Evolutionary conservation across 2,329 filamentous ascomycete species (phyloP).

Genomic region (Meredithiella fracta): DNA sequence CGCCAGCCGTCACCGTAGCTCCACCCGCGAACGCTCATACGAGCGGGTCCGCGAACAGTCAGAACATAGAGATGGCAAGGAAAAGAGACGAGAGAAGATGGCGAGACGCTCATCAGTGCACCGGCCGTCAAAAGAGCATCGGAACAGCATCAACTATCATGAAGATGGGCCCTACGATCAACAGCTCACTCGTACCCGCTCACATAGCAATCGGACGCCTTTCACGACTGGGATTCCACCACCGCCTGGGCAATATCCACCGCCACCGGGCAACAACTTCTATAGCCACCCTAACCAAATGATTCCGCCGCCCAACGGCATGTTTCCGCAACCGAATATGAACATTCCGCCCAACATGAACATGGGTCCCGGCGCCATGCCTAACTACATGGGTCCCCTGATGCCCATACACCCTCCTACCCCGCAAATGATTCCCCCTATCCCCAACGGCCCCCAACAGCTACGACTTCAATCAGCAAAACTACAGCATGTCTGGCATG

Average conservation of each 20-base stretch:
- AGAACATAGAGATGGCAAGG: neutral
- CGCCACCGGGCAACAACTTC: slow-evolving; percentile 5
- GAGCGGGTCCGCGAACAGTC: slow-evolving; percentile 10
- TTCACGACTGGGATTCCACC: slow-evolving; percentile 2
- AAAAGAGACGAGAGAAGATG: slow-evolving; percentile 10
- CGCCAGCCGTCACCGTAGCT: neutral
- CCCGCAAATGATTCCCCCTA: slow-evolving; percentile 8
- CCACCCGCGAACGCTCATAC: slow-evolving; percentile 8
- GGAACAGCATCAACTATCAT: slow-evolving; percentile 9
- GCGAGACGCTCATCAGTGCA: slow-evolving; percentile 9
- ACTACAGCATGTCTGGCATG: slow-evolving; percentile 6
- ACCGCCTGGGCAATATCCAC: neutral
- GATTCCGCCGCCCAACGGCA: slow-evolving; percentile 6
- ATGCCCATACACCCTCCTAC: slow-evolving; percentile 6
- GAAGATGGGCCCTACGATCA: slow-evolving; percentile 9
- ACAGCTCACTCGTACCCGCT: slow-evolving; percentile 10
- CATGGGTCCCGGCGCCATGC: slow-evolving; percentile 10
- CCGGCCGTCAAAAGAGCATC: slow-evolving; percentile 7
- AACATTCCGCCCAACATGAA: slow-evolving; percentile 1
- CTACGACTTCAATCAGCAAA: slow-evolving; percentile 8
- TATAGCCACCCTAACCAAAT: slow-evolving; percentile 9
- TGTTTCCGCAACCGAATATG: slow-evolving; percentile 5
- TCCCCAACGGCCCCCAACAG: neutral
- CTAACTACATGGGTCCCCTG: slow-evolving; percentile 4
- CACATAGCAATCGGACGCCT: slow-evolving; percentile 11